Percentiles rank a stretch among this genome's conserved stretches.
Evolutionary conservation across 192 early-diverging fungal species (phyloP).

Genomic region (Linnemannia schmuckeri): DNA sequence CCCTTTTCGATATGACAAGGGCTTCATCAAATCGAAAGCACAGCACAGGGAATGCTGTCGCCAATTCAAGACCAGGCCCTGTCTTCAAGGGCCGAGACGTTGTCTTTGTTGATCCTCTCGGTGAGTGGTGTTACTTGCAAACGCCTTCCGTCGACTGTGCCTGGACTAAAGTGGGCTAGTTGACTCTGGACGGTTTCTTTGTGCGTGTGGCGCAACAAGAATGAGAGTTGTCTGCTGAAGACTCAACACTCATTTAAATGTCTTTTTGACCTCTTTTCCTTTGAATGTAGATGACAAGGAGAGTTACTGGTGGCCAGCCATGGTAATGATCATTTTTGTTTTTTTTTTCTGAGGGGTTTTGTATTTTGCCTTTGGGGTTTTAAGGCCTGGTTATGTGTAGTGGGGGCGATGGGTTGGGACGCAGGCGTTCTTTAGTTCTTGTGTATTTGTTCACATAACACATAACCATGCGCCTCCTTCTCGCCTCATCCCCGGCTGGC

Average conservation of each 20-base stretch:
- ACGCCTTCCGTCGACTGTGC: background rate
- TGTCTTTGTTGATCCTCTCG: conserved; percentile 56
- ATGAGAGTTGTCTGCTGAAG: background rate
- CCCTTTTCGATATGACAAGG: conserved; percentile 40
- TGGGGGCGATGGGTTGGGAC: background rate
- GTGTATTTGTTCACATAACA: background rate
- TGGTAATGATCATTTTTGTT: conserved; percentile 32
- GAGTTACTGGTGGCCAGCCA: conserved; percentile 56
- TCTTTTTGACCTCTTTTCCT: background rate
- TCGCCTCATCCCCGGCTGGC: background rate
- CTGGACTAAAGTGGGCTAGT: background rate
- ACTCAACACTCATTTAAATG: background rate
- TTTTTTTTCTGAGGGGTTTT: background rate
- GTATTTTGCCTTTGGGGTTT: background rate
- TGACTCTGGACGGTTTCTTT: background rate
- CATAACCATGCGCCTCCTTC: background rate
- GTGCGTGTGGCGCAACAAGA: background rate
- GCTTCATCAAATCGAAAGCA: conserved; percentile 52
- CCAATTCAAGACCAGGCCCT: conserved; percentile 37
- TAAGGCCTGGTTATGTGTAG: background rate
- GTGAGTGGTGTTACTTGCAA: conserved; percentile 15
- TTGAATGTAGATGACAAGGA: conserved; percentile 46
- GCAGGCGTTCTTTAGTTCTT: background rate
- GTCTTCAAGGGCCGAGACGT: conserved; percentile 55
- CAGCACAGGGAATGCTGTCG: conserved; percentile 19